Evolutionary conservation across 371 early-diverging fungal species (phyloP).

Genomic region (Saksenaea oblongispora): DNA sequence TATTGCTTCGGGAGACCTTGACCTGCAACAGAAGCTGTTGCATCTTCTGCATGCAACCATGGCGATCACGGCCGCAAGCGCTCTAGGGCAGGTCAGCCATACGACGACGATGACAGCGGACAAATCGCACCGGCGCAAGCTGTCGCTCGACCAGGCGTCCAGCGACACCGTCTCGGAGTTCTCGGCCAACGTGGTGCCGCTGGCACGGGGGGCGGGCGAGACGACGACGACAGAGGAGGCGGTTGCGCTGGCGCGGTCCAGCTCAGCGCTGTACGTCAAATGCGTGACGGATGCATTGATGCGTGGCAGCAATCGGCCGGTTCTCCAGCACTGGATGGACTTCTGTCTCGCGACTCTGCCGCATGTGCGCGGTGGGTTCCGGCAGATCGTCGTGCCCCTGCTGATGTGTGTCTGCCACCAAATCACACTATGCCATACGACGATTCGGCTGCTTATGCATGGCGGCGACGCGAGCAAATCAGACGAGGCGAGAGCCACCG

Average conservation of each 20-base stretch:
- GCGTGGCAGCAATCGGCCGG: conserved; percentile 56
- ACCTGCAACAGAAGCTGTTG: conserved; percentile 74
- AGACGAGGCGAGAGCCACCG: background rate
- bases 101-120: too few species aligned
- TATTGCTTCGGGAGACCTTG: conserved; percentile 51
- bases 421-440: conserved; percentile 47
- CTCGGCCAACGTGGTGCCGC: conserved; percentile 8
- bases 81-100: conserved; percentile 18
- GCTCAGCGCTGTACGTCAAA: conserved; percentile 60
- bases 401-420: conserved; percentile 68
- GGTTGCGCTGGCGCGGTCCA: conserved; percentile 22
- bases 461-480: conserved; percentile 25
- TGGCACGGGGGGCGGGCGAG: conserved; percentile 4
- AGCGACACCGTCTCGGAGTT: conserved; percentile 17
- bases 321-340: conserved; percentile 80
- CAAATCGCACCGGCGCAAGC: conserved; percentile 17
- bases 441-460: conserved; percentile 34
- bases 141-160: conserved; percentile 19
- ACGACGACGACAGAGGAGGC: conserved; percentile 25
- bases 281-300: conserved; percentile 66
- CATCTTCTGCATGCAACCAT: conserved; percentile 65
- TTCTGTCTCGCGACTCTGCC: conserved; percentile 68
- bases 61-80: conserved; percentile 43
- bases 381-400: conserved; percentile 61
- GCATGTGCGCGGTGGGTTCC: conserved; percentile 62